Conservation (phyloP, 306 rosid species). For the Mimosa pudica region DNA sequence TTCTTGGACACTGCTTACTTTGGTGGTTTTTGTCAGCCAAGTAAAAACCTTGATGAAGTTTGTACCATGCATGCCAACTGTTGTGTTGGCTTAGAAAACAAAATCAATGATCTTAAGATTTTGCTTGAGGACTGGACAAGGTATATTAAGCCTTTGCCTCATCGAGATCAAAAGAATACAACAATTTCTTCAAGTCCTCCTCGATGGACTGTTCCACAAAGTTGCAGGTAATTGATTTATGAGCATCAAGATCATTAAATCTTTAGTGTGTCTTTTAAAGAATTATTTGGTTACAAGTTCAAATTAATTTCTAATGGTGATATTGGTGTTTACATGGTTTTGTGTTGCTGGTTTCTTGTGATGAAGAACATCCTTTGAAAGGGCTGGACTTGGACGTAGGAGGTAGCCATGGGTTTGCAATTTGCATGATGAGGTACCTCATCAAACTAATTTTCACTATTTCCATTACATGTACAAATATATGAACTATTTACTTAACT, state of each 20-base stretch:
- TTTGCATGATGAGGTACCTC: constrained; percentile 32
- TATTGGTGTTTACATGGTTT: neutral
- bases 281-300: no score
- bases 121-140: constrained; percentile 76
- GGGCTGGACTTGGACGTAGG: neutral
- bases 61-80: constrained; percentile 93
- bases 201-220: constrained; percentile 64
- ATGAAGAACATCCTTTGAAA: constrained; percentile 46
- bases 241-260: neutral
- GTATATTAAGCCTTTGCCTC: constrained; percentile 38
- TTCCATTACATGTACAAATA: no score
- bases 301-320: neutral
- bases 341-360: neutral
- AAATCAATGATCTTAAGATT: constrained; percentile 67
- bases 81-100: constrained; percentile 72
- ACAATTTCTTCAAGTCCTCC: constrained; percentile 4
- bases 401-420: neutral
- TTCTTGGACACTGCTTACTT: constrained; percentile 63
- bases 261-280: neutral
- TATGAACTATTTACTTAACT: no score
- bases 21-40: constrained; percentile 77
- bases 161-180: neutral
- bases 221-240: constrained; percentile 56
- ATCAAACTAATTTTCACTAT: neutral
- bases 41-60: constrained; percentile 47